Base-by-base conservation (phyloP, 148 eudicot species). In the Amaranthus cruentus region DNA sequence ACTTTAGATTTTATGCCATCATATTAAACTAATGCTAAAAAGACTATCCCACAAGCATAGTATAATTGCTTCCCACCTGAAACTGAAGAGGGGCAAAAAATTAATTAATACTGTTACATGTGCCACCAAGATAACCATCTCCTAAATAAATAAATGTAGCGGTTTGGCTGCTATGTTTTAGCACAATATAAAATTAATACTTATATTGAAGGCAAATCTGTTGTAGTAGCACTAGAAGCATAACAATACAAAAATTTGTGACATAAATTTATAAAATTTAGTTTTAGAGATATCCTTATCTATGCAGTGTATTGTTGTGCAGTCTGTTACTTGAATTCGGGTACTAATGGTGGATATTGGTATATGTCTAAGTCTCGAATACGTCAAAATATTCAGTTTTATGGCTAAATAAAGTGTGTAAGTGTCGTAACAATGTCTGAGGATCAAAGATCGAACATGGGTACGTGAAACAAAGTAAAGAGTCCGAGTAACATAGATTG, bases 1-100 rank as follows among this genome's bases (percentile, higher is more conserved):
- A 69, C 69, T 76, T 74, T 75, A 69, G 77, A 73, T 73, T 69
- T 74, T 69, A 66, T 73, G 68, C 77, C 57, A 12, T n/a, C 3
- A 58, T 71, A 13, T 9, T 66, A 52, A 73, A 15, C 6, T 11
- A 68, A 7, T 57, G 43, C 75, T 9, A 43, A 54, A 72, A 72
- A 57, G 38, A 52, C 47, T 72, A 78, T 72, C 58, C 76, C 66
- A 51, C 47, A 51, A 56, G 76, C 76, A 71, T 56, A 78, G 68
- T 49, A 67, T 73, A 73, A 71, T 72, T 71, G 66, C 71, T 71
- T 76, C 46, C 53, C 68, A 61, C 73, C 68, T 69, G 67, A 66
- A 21, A 48, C n/a, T 28, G 55, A 47, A 53, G 52, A 38, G 44
- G 52, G 8, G n/a, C 3, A 42, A 50, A 51, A 47, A n/a, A 70